phyloP scores from a whole-genome alignment of 108 stramenopile species.

The Aurantiochytrium sp. region DNA sequence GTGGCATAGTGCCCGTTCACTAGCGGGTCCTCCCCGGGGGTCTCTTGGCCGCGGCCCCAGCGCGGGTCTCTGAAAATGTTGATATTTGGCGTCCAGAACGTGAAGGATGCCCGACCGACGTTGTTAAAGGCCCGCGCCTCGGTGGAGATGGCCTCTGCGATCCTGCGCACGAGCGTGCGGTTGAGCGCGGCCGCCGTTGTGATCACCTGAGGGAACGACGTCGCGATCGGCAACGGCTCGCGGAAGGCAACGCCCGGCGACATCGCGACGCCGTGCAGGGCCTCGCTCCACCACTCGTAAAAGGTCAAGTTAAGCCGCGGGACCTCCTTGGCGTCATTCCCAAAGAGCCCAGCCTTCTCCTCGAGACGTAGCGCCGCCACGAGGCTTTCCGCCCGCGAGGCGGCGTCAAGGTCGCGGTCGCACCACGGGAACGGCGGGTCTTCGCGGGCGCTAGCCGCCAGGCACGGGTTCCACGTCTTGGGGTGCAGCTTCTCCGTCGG shows the following conservation, averaged over 20 bases:
- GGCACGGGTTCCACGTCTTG: slow-evolving; percentile 20
- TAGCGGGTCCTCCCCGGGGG: slow-evolving; percentile 67
- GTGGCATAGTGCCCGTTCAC: slow-evolving; percentile 57
- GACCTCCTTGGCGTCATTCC: neutral
- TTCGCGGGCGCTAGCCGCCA: neutral
- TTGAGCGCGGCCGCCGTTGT: slow-evolving; percentile 58
- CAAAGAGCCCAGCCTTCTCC: slow-evolving; percentile 13
- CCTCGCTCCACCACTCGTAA: slow-evolving; percentile 42
- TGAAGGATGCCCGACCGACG: slow-evolving; percentile 49
- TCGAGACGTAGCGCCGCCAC: neutral
- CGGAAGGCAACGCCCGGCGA: slow-evolving; percentile 33
- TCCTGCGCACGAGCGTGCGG: slow-evolving; percentile 47
- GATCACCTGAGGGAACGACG: slow-evolving; percentile 57
- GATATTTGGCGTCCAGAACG: slow-evolving; percentile 65
- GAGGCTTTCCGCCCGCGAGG: neutral
- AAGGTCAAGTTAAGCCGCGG: neutral
- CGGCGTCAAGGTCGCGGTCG: neutral
- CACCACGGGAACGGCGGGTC: neutral
- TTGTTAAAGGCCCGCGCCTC: slow-evolving; percentile 53
- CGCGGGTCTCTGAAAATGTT: slow-evolving; percentile 71
- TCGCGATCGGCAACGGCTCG: neutral
- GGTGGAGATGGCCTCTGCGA: slow-evolving; percentile 53
- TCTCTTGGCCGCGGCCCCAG: slow-evolving; percentile 68
- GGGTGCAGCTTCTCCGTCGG: neutral
- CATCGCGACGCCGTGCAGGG: slow-evolving; percentile 34